A percentile compares a stretch with the other conserved stretches of the same genome.
Conservation (phyloP, 1,284 basidiomycete genomes). For the Tylopilus sp. region DNA sequence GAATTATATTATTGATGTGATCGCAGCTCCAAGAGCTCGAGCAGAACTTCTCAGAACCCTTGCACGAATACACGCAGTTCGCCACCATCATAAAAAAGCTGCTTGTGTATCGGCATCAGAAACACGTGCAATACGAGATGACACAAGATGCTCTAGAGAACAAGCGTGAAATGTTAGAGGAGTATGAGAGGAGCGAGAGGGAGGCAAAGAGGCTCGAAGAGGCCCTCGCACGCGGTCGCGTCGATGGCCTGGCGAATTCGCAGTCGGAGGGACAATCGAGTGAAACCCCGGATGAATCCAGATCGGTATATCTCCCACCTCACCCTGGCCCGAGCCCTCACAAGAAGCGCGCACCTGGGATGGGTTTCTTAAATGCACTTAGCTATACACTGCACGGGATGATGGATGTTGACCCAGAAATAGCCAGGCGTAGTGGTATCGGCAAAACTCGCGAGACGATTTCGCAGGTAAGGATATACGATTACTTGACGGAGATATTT, state of each 20-base stretch:
- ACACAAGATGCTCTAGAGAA: slow-evolving; percentile 88
- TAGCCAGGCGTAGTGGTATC: slow-evolving; percentile 88
- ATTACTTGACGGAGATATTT: slow-evolving; percentile 10
- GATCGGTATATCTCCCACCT: slow-evolving; percentile 59
- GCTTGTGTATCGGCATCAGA: slow-evolving; percentile 93
- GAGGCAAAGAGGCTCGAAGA: slow-evolving; percentile 89
- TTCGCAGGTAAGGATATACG: slow-evolving; percentile 65
- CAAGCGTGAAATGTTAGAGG: slow-evolving; percentile 85
- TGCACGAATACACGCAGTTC: slow-evolving; percentile 96
- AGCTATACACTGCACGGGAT: slow-evolving; percentile 95
- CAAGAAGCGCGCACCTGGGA: slow-evolving; percentile 65
- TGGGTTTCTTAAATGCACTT: slow-evolving; percentile 88
- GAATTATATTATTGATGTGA: slow-evolving; percentile 13
- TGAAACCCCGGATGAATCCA: slow-evolving; percentile 36
- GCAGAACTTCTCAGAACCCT: slow-evolving; percentile 90
- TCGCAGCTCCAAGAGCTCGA: slow-evolving; percentile 86
- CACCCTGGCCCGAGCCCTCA: slow-evolving; percentile 73
- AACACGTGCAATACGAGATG: slow-evolving; percentile 97
- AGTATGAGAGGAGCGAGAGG: slow-evolving; percentile 88
- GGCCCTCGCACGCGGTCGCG: slow-evolving; percentile 68
- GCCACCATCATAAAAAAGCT: slow-evolving; percentile 92
- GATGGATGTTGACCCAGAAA: slow-evolving; percentile 99
- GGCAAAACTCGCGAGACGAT: slow-evolving; percentile 94
- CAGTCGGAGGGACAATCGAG: slow-evolving; percentile 37
- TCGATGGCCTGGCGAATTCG: slow-evolving; percentile 27